phyloP scores from a whole-genome alignment of 495 filamentous ascomycete genomes.

The Haplographium delicatum region DNA sequence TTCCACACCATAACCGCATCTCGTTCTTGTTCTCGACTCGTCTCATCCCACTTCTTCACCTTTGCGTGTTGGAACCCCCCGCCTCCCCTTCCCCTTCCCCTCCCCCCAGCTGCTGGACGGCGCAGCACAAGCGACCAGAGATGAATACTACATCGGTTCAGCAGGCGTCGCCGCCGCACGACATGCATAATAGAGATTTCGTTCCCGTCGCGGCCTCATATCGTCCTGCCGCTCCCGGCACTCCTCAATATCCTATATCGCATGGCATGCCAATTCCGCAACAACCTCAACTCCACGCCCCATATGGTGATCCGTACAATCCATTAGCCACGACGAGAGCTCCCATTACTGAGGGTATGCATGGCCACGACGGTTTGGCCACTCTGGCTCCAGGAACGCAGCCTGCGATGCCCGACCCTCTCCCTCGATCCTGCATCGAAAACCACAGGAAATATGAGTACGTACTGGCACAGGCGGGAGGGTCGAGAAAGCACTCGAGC shows the following conservation, averaged over 20 bases:
- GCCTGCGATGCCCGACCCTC: constrained; percentile 3
- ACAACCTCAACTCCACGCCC: constrained; percentile 2
- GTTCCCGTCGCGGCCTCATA: not conserved
- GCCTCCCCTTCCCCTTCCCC: not conserved
- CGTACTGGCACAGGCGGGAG: not conserved
- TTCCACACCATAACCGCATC: no score
- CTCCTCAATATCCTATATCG: constrained; percentile 3
- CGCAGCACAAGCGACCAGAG: not conserved
- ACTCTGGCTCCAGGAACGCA: constrained; percentile 6
- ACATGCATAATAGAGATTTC: constrained; percentile 6
- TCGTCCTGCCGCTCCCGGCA: not conserved
- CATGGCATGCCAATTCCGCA: constrained; percentile 8
- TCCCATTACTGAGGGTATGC: constrained; percentile 11
- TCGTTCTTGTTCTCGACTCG: no score
- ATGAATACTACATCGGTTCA: constrained; percentile 5
- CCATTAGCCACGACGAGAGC: constrained; percentile 6
- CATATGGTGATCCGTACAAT: constrained; percentile 12
- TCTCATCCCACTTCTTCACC: no score
- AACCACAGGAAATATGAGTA: constrained; percentile 22
- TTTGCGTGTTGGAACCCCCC: not conserved
- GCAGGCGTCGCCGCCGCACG: not conserved
- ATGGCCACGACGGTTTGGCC: constrained; percentile 6
- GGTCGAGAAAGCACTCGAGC: no score
- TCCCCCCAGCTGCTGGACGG: not conserved
- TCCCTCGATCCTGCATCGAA: constrained; percentile 3